A percentile compares a stretch with the other conserved stretches of the same genome.
Conservation (phyloP, 164 flowering plant genomes). For the Stephania yunnanensis region DNA sequence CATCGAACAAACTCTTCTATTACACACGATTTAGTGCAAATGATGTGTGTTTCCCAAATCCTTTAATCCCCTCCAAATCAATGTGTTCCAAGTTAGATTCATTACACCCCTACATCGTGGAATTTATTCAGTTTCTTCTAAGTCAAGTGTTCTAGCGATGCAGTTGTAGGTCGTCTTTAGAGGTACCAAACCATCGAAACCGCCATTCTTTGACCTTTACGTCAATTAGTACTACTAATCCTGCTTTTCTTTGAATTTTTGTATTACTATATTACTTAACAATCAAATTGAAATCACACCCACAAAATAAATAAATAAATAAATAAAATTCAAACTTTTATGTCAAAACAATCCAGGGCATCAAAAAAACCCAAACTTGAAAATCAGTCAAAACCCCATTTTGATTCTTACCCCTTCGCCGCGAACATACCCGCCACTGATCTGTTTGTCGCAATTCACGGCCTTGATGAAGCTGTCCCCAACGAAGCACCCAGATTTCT, state of each 20-base stretch:
- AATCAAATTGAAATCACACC: neutral
- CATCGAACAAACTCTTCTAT: too few relatives aligned
- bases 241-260: too few relatives aligned
- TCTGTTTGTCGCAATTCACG: slow-evolving; percentile 39
- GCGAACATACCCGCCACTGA: slow-evolving; percentile 61
- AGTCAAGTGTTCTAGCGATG: neutral
- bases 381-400: too few relatives aligned
- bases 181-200: too few relatives aligned
- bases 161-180: neutral
- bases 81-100: too few relatives aligned
- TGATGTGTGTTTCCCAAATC: too few relatives aligned
- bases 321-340: neutral
- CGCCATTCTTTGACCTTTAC: too few relatives aligned
- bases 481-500: slow-evolving; percentile 65
- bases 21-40: too few relatives aligned
- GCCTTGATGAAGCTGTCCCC: slow-evolving; percentile 69
- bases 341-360: too few relatives aligned
- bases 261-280: too few relatives aligned
- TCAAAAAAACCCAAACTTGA: too few relatives aligned
- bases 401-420: slow-evolving; percentile 63
- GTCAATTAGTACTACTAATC: too few relatives aligned
- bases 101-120: neutral
- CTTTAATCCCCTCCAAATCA: neutral
- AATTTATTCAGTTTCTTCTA: neutral
- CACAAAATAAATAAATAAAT: neutral